Evolutionary conservation across 2,329 filamentous ascomycete genomes (phyloP).

Genomic region (Pseudocercospora macadamiae): DNA sequence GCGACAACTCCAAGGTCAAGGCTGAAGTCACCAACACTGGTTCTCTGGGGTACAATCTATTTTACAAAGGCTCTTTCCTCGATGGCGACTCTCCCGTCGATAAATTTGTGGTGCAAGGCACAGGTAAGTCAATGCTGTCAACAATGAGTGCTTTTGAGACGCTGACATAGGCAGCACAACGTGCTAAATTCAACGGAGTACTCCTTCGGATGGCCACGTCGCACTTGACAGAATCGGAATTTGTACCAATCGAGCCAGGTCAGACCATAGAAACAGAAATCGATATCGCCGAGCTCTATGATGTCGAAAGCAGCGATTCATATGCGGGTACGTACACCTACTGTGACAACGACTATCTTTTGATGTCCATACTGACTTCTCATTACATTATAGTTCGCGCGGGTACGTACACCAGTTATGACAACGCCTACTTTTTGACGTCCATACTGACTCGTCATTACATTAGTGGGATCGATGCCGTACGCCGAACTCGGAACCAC

Average conservation of each 20-base stretch:
- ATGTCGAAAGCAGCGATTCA: conserved; percentile 54
- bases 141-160: not conserved
- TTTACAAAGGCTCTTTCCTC: conserved; percentile 32
- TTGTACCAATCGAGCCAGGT: conserved; percentile 51
- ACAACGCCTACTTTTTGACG: too few relatives aligned
- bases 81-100: conserved; percentile 31
- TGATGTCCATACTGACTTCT: too few relatives aligned
- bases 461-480: conserved; percentile 59
- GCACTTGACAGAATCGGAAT: conserved; percentile 53
- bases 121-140: conserved; percentile 18
- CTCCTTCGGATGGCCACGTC: conserved; percentile 53
- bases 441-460: too few relatives aligned
- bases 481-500: conserved; percentile 57
- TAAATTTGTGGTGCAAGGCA: conserved; percentile 29
- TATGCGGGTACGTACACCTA: conserved; percentile 62
- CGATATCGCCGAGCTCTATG: conserved; percentile 60
- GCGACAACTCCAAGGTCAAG: conserved; percentile 30
- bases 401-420: too few relatives aligned
- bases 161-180: conserved; percentile 16
- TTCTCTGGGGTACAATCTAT: conserved; percentile 30
- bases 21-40: conserved; percentile 32
- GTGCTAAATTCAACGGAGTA: conserved; percentile 54
- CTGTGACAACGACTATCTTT: too few relatives aligned
- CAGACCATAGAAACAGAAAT: conserved; percentile 58
- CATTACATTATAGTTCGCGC: too few relatives aligned